These are phyloP conservation scores for Paramyrothecium sp. DNA, from an alignment of 2,329 filamentous ascomycete genomes.

Conservation along the genomic window DNA sequence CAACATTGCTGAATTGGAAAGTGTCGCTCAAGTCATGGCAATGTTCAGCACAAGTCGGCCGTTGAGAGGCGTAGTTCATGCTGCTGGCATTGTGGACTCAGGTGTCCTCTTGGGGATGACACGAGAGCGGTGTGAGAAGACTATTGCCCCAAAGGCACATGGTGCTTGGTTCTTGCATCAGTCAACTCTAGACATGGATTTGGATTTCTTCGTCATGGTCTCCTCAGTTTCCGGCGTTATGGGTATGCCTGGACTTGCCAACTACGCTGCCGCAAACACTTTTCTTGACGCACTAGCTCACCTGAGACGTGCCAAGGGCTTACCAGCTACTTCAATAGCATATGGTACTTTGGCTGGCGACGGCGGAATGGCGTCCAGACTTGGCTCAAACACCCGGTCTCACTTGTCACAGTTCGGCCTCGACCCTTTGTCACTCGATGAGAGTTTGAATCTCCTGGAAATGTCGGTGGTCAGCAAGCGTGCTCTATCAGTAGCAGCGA, in stretches of 20 bases:
- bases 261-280: constrained; percentile 38
- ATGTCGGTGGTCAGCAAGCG: constrained; percentile 4
- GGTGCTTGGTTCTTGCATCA: constrained; percentile 32
- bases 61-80: constrained; percentile 11
- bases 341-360: constrained; percentile 3
- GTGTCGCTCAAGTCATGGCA: constrained; percentile 6
- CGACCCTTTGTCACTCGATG: constrained; percentile 2
- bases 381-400: constrained; percentile 4
- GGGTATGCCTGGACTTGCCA: constrained; percentile 30
- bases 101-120: constrained; percentile 25
- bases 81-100: constrained; percentile 10
- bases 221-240: constrained; percentile 32
- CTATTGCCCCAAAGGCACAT: constrained; percentile 24
- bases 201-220: constrained; percentile 34
- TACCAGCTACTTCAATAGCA: constrained; percentile 13
- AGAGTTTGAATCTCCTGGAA: constrained; percentile 5
- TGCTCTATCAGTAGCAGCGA: constrained; percentile 9
- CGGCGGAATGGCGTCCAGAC: constrained; percentile 9
- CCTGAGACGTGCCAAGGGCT: constrained; percentile 22
- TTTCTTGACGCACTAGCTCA: constrained; percentile 36
- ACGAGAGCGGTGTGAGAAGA: constrained; percentile 22
- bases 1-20: constrained; percentile 5
- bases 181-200: constrained; percentile 9
- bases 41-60: constrained; percentile 6
- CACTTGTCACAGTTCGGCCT: constrained; percentile 9